Conservation (phyloP, 768 basidiomycete genomes). For the Kwoniella europaea region DNA sequence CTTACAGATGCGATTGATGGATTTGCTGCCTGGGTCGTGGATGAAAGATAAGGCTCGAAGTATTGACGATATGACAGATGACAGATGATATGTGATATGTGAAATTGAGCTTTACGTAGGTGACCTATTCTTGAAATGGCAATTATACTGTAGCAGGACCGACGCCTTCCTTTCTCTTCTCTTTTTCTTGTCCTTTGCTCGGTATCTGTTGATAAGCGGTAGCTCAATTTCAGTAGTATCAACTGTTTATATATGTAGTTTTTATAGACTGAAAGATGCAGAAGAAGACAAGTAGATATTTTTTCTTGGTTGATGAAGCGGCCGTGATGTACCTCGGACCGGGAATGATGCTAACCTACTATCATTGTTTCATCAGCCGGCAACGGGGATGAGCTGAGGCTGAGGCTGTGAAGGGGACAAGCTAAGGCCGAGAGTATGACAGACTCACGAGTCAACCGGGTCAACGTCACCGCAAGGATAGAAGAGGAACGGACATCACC, state of each 20-base stretch:
- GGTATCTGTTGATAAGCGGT: conserved; percentile 11
- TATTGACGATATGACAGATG: background rate
- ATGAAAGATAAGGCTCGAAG: background rate
- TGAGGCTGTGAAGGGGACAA: background rate
- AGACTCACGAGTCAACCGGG: background rate
- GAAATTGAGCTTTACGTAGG: conserved; percentile 6
- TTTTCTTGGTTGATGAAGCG: conserved; percentile 2
- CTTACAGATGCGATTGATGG: background rate
- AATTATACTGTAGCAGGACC: background rate
- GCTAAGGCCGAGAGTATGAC: background rate
- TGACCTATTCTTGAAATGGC: conserved; percentile 10
- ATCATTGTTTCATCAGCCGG: background rate
- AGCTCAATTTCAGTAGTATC: background rate
- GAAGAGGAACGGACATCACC: background rate
- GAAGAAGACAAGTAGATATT: background rate
- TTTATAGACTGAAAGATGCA: background rate
- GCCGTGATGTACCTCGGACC: conserved; percentile 2
- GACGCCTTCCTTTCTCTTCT: background rate
- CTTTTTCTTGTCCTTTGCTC: background rate
- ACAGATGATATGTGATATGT: background rate
- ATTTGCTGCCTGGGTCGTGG: background rate
- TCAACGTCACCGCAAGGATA: background rate
- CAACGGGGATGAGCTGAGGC: background rate
- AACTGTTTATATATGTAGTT: background rate
- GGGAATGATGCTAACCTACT: background rate